Percentiles rank a stretch among this genome's conserved stretches.
phyloP scores from a whole-genome alignment of 2,329 filamentous ascomycete genomes.

The Clarireedia monteithiana region DNA sequence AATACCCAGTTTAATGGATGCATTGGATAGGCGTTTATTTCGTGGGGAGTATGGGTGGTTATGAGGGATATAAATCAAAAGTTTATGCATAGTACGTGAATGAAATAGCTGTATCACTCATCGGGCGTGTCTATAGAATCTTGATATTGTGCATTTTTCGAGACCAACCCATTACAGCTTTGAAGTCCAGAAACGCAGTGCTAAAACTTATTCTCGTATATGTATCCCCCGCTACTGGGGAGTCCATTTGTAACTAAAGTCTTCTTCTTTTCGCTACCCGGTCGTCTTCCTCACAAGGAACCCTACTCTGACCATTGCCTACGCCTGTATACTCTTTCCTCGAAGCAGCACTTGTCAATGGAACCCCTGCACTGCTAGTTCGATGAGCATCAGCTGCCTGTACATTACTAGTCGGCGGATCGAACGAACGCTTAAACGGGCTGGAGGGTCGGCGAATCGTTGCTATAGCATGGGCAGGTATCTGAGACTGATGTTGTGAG shows the following conservation, averaged over 20 bases:
- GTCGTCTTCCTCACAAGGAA: no score
- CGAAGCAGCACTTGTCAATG: no score
- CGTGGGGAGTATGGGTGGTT: neutral
- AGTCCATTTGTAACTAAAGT: no score
- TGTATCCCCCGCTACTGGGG: no score
- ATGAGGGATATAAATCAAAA: neutral
- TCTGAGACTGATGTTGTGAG: neutral
- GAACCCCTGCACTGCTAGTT: neutral
- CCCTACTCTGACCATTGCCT: no score
- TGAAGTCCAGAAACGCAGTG: no score
- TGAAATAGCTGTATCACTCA: neutral
- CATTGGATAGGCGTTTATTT: slow-evolving; percentile 3
- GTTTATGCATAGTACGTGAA: neutral
- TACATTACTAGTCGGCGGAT: neutral
- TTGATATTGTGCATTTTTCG: no score
- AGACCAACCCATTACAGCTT: no score
- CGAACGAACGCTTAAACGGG: neutral
- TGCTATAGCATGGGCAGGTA: neutral
- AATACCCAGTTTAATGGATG: slow-evolving; percentile 7
- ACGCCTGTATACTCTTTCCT: no score
- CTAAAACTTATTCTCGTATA: no score
- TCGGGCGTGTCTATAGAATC: neutral
- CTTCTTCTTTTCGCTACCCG: no score
- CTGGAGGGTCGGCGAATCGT: neutral
- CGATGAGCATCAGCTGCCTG: neutral